Evolutionary conservation across 495 filamentous ascomycete genomes (phyloP).

Genomic region (Glutinoglossum americanum): DNA sequence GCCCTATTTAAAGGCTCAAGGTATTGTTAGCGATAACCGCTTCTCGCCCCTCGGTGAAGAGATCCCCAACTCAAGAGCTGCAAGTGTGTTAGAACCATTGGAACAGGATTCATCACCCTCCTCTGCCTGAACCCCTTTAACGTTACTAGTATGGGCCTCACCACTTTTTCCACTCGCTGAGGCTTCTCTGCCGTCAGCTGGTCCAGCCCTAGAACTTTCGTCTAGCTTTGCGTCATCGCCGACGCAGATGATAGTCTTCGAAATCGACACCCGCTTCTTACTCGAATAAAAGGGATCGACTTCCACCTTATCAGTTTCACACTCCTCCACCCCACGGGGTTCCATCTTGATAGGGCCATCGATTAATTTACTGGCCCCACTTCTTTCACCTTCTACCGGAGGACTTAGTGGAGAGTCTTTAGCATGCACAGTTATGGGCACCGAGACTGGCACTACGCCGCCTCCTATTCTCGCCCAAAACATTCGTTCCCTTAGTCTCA

Average conservation of each 20-base stretch:
- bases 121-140: not conserved
- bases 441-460: slow-evolving; percentile 54
- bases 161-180: not conserved
- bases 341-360: not conserved
- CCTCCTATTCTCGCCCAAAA: slow-evolving; percentile 88
- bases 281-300: not conserved
- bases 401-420: slow-evolving; percentile 13
- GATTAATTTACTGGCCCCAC: not conserved
- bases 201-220: not conserved
- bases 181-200: not conserved
- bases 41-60: slow-evolving; percentile 5
- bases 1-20: slow-evolving; percentile 10
- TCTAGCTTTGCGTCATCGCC: not conserved
- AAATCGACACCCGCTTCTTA: slow-evolving; percentile 5
- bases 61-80: slow-evolving; percentile 3
- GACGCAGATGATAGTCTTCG: slow-evolving; percentile 2
- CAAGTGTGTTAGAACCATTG: slow-evolving; percentile 6
- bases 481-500: slow-evolving; percentile 74
- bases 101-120: not conserved
- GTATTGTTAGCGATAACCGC: slow-evolving; percentile 8
- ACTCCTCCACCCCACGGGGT: slow-evolving; percentile 7
- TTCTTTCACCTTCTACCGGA: slow-evolving; percentile 5
- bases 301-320: not conserved
- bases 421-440: slow-evolving; percentile 7
- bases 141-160: not conserved